Evolutionary conservation across 805 yeast species (phyloP), one percentile per base, ranked within the genome.

Genomic region (Myxozyma melibiosi): DNA sequence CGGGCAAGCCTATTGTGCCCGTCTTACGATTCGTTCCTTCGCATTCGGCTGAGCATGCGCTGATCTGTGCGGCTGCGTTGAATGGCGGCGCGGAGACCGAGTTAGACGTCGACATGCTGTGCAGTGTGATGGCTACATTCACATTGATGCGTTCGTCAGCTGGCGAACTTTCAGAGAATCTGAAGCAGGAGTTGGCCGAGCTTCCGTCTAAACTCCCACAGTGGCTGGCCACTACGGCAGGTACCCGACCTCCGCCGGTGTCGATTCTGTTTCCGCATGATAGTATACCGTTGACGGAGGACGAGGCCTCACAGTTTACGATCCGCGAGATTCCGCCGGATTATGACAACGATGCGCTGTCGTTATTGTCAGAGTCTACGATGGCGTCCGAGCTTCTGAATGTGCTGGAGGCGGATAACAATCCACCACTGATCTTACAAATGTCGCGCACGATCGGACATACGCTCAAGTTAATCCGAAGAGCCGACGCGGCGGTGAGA

Each of bases 1-100:
- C 62, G 53, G 33, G 38, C 13, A 37, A 35, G 25, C 46, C 66
- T 1, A 59, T 51, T 8, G 80, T 86, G 0, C 85, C 89, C 8
- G 73, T 88, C 3, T 67, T 92, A 25, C 74, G 92, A 35, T 74
- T 92, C 24, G 83, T 89, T 2, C 86, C 96, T 1, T 80, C 85
- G 56, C 85, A 88, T 66, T 85, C 96, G 2, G 83, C 89, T 25
- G 97, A 92, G 65, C 98, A 92, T 69, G 84, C 90, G 61, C 38
- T 64, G 30, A 31, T 64, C 14, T 50, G 59, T 25, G 63, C 64
- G 6, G 67, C 67, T 1, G 48, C 50, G 9, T 28, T 51, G 38
- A 51, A 50, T 11, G 53, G 50, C 11, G 52, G 39, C 9, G 34
- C 45, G 9, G 60, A 56, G 24, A 18, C 47, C 5, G 69, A 64